These are phyloP conservation scores for Apiotrichum sp. DNA, from an alignment of 1,284 basidiomycete genomes.

Conservation along the genomic window DNA sequence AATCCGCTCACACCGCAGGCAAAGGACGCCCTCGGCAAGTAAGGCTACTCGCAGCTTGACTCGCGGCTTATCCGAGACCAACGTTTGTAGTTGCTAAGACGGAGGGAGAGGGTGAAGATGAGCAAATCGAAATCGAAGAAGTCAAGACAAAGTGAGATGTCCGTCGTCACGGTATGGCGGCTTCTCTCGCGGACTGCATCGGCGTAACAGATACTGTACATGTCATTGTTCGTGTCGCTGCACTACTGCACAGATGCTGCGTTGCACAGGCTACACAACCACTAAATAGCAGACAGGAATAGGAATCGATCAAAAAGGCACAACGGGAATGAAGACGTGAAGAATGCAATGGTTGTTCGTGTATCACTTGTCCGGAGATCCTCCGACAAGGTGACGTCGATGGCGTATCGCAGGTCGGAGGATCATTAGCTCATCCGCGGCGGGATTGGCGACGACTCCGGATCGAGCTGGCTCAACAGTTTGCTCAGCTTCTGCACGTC, in stretches of 20 bases:
- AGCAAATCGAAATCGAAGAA: neutral
- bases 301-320: too few relatives aligned
- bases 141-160: neutral
- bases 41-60: neutral
- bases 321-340: too few relatives aligned
- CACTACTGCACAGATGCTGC: neutral
- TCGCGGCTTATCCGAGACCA: neutral
- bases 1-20: neutral
- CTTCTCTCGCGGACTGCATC: too few relatives aligned
- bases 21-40: slow-evolving; percentile 24
- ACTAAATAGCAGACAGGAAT: neutral
- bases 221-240: slow-evolving; percentile 3
- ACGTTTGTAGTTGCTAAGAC: neutral
- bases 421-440: neutral
- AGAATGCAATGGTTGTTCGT: neutral
- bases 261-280: neutral
- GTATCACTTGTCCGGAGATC: neutral
- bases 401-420: too few relatives aligned
- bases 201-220: neutral
- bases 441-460: slow-evolving; percentile 25
- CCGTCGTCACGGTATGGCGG: too few relatives aligned
- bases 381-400: neutral
- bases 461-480: slow-evolving; percentile 33
- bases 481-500: slow-evolving; percentile 35
- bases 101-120: neutral